Evolutionary conservation across 257 asterid genomes (phyloP), one percentile per base, ranked within the genome.

Genomic region (Solanum rostratum): DNA sequence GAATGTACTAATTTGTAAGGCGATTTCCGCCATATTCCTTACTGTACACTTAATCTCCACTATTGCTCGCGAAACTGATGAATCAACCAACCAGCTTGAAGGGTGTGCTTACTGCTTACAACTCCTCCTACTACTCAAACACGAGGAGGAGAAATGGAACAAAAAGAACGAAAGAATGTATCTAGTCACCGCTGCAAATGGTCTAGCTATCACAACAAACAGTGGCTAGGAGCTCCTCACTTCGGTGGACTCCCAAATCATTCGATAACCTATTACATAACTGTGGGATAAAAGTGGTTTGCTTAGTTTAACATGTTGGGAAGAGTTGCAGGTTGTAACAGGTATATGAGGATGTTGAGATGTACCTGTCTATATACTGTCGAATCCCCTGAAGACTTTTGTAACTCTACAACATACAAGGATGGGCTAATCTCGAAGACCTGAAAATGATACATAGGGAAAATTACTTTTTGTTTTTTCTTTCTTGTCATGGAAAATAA

Each of bases 401-500:
- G 90, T 85, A 97, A 79, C 90, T 97, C 99, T 49, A 97, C 99
- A 43, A 92, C 97, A 86, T 92, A 90, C 88, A 93, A 55, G 45
- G 98, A 92, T 84, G 95, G 94, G 86, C 96, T 93, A 69, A 97
- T 89, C 92, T 97, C 99, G 54, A 94, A 93, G 74, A 97, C 94
- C 99, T 96, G 97, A 11, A 71, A 84, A 49, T 84, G 78, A 54
- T 43, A 84, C 49, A 20, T 33, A 70, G 66, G 70, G 15, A 57
- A 60, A 2, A 10, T 41, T 59, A 22, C 33, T 22, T 43, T n/a
- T 9, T 15, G 14, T 20, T 13, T 19, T 19, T 71, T 52, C 22
- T 29, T 39, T 50, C 53, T 52, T 20, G 13, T 5, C 5, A 33
- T 16, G 6, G 27, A 37, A 7, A 12, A 29, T 62, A 66, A 66